Base-by-base conservation (phyloP, 2,329 filamentous ascomycete species). In the Colletotrichum theobromicola region DNA sequence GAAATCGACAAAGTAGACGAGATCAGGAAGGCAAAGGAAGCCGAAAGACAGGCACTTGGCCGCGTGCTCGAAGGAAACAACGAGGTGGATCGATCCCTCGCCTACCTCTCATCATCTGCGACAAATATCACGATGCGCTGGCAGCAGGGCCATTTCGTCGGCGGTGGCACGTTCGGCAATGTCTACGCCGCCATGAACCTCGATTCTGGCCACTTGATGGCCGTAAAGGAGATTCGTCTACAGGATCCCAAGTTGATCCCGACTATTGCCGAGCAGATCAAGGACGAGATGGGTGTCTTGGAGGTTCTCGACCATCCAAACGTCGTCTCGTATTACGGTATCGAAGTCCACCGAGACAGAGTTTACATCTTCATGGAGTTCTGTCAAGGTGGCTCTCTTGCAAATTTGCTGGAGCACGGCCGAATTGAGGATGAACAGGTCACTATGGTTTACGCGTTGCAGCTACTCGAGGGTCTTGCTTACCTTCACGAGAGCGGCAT, bases 291-390 rank as follows among this genome's bases (percentile, higher is more conserved):
- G 96, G 94, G 94, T 66, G 96, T 99, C 7, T 87, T 99, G 63
- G 96, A 98, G 84, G 94, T 98, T 2, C 90, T 99, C 60, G 96
- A 99, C 81, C 97, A 99, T 82, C 97, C 97, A 26, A 99, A 99
- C 82, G 95, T 99, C 75, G 97, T 99, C 26, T 96, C 95, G 12
- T 99, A 99, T 85, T 97, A 97, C 81, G 97, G 97, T 73, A 98
- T 99, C 80, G 97, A 99, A 84, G 97, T 98, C 4, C 97, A 99
- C 84, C 92, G 97, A 76, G 97, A 99, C 88, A 97, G 98, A 82
- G 97, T 99, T n/a, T 99, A 98, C 84, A 98, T 99, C 78, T 99
- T 99, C 83, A 99, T 99, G 97, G 97, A 99, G 84, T 98, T 98
- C 84, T 99, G 97, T 84, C 97, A 95, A 6, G 96, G 97, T 66